Percentiles rank a stretch among this genome's conserved stretches.
phyloP scores from a whole-genome alignment of 1,139 yeast species.

The Hanseniaspora sp. region DNA sequence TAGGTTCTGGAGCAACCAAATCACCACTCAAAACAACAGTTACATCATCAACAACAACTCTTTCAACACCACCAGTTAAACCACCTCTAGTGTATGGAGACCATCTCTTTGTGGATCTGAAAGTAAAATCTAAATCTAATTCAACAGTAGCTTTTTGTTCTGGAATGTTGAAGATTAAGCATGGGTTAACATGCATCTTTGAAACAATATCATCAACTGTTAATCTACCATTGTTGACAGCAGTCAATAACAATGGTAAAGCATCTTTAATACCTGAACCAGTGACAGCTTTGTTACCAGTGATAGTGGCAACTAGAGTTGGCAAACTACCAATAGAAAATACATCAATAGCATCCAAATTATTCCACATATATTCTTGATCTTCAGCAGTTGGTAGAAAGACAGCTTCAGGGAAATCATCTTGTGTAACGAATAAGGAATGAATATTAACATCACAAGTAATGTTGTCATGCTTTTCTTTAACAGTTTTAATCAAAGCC shows the following conservation, averaged over 20 bases:
- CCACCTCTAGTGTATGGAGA: constrained; percentile 43
- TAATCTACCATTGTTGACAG: constrained; percentile 63
- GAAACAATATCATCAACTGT: constrained; percentile 60
- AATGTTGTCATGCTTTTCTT: constrained; percentile 66
- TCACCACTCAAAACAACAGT: constrained; percentile 80
- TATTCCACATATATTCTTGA: constrained; percentile 73
- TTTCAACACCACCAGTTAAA: constrained; percentile 71
- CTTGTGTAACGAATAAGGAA: constrained; percentile 64
- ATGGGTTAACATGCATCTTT: constrained; percentile 75
- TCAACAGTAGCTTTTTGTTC: constrained; percentile 69
- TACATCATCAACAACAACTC: constrained; percentile 68
- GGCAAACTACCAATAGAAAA: constrained; percentile 82
- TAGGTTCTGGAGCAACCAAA: constrained; percentile 44
- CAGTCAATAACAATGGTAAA: constrained; percentile 69
- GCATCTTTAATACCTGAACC: constrained; percentile 75
- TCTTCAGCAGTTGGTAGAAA: constrained; percentile 74
- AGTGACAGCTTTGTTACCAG: constrained; percentile 48
- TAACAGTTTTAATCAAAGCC: constrained; percentile 73
- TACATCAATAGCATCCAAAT: constrained; percentile 63
- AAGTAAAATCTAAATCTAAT: constrained; percentile 59
- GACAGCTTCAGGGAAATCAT: constrained; percentile 56
- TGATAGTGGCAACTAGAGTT: constrained; percentile 54
- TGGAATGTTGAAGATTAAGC: constrained; percentile 69
- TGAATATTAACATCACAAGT: constrained; percentile 85
- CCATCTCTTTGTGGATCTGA: constrained; percentile 38